A percentile compares a stretch with the other conserved stretches of the same genome.
Evolutionary conservation across 805 yeast species (phyloP).

Genomic region (Kodamaea kakaduensis): DNA sequence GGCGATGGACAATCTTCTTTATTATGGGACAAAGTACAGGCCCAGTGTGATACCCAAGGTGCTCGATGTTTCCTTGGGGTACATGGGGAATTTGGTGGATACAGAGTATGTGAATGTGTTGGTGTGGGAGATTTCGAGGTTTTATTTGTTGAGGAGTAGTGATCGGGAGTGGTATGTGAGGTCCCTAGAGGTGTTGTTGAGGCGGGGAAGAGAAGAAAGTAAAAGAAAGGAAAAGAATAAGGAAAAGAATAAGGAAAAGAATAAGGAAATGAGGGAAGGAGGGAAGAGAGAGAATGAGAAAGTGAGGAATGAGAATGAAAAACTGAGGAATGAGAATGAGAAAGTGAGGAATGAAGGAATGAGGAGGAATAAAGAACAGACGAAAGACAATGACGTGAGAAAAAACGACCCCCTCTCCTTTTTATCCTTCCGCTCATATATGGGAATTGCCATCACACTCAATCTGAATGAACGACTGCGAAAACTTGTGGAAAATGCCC

Average conservation of each 20-base stretch:
- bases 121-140: conserved; percentile 27
- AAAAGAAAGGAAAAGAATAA: not conserved
- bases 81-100: conserved; percentile 12
- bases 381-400: not conserved
- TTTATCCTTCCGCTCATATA: conserved; percentile 29
- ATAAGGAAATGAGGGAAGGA: not conserved
- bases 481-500: conserved; percentile 25
- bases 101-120: conserved; percentile 19
- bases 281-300: not conserved
- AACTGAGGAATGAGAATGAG: not conserved
- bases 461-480: conserved; percentile 22
- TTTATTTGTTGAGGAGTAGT: conserved; percentile 6
- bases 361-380: not conserved
- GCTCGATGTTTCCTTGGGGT: conserved; percentile 1
- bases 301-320: not conserved
- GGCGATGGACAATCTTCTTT: conserved; percentile 26
- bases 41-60: conserved; percentile 2
- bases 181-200: conserved; percentile 28
- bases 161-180: conserved; percentile 10
- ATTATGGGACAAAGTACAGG: conserved; percentile 16
- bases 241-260: not conserved
- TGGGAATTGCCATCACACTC: conserved; percentile 36
- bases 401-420: conserved; percentile 3
- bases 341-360: not conserved
- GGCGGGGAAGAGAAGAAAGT: not conserved